Conservation (phyloP, 176 grass and related monocot species). For the Tillandsia fasciculata region DNA sequence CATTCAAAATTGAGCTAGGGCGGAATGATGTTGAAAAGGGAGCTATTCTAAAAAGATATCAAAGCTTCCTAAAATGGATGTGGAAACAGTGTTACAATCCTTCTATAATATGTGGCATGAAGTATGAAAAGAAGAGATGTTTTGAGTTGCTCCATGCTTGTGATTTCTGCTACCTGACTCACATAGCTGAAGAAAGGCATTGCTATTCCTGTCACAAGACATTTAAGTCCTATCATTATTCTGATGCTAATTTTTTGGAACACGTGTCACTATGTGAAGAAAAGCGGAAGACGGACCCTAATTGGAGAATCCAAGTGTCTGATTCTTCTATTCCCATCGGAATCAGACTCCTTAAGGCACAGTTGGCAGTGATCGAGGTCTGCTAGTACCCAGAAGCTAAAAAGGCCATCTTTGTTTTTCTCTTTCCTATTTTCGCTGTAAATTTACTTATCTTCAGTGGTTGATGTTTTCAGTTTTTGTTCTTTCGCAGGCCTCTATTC, state of each 20-base stretch:
- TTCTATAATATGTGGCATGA: constrained; percentile 32
- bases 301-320: constrained; percentile 45
- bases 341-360: constrained; percentile 63
- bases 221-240: constrained; percentile 46
- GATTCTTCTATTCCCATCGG: constrained; percentile 45
- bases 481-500: constrained; percentile 59
- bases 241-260: constrained; percentile 43
- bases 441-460: constrained; percentile 14
- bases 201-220: constrained; percentile 75
- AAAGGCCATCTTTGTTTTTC: constrained; percentile 13
- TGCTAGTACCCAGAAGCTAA: constrained; percentile 14
- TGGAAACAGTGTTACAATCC: constrained; percentile 56
- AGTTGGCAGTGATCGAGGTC: constrained; percentile 70
- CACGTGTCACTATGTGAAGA: constrained; percentile 60
- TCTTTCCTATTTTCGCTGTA: constrained; percentile 15
- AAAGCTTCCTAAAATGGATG: constrained; percentile 68
- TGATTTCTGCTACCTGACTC: constrained; percentile 56
- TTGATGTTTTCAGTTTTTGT: constrained; percentile 18
- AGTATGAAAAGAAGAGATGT: constrained; percentile 56
- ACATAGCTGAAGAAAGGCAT: constrained; percentile 65
- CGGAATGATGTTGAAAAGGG: constrained; percentile 49
- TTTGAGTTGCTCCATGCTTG: constrained; percentile 51
- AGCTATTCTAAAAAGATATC: constrained; percentile 51
- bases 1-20: constrained; percentile 73
- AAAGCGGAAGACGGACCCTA: constrained; percentile 43